Percentiles rank a stretch among this genome's conserved stretches.
Conservation (phyloP, 768 basidiomycete genomes). For the Mycena polygramma region DNA sequence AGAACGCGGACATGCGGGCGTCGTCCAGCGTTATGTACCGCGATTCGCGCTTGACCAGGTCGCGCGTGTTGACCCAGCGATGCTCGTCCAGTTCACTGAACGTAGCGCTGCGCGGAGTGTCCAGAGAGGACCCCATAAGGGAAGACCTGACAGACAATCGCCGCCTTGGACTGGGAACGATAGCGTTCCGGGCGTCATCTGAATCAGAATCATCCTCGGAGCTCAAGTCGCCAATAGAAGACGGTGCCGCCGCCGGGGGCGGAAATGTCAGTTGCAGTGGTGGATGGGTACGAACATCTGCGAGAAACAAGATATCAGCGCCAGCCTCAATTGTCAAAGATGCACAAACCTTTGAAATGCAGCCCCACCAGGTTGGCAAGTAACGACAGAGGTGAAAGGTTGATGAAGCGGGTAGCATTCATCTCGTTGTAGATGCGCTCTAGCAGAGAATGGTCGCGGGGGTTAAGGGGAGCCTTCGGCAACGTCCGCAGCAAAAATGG, state of each 20-base stretch:
- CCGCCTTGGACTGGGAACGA: slow-evolving; percentile 46
- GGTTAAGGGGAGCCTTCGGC: slow-evolving; percentile 62
- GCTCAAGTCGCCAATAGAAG: slow-evolving; percentile 26
- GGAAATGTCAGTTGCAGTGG: slow-evolving; percentile 74
- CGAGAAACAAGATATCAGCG: background rate
- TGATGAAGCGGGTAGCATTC: slow-evolving; percentile 78
- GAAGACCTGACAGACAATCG: slow-evolving; percentile 32
- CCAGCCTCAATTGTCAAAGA: background rate
- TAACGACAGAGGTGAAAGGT: slow-evolving; percentile 72
- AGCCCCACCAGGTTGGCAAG: slow-evolving; percentile 68
- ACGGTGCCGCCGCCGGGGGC: slow-evolving; percentile 46
- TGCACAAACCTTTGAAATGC: slow-evolving; percentile 68
- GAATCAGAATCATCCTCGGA: slow-evolving; percentile 45
- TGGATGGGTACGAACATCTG: slow-evolving; percentile 77
- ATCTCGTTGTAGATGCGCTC: slow-evolving; percentile 76
- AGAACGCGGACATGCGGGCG: slow-evolving; percentile 55
- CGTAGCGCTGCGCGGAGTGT: slow-evolving; percentile 36
- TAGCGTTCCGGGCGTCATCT: slow-evolving; percentile 54
- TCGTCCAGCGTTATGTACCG: slow-evolving; percentile 64
- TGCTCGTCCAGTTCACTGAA: slow-evolving; percentile 43
- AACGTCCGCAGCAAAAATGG: slow-evolving; percentile 53
- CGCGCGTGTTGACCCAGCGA: slow-evolving; percentile 51
- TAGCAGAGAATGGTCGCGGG: slow-evolving; percentile 75
- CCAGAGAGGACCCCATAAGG: slow-evolving; percentile 27
- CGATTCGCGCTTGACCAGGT: slow-evolving; percentile 54